These are phyloP conservation scores for Vinca minor DNA, from an alignment of 257 asterid genomes.

Conservation along the genomic window DNA sequence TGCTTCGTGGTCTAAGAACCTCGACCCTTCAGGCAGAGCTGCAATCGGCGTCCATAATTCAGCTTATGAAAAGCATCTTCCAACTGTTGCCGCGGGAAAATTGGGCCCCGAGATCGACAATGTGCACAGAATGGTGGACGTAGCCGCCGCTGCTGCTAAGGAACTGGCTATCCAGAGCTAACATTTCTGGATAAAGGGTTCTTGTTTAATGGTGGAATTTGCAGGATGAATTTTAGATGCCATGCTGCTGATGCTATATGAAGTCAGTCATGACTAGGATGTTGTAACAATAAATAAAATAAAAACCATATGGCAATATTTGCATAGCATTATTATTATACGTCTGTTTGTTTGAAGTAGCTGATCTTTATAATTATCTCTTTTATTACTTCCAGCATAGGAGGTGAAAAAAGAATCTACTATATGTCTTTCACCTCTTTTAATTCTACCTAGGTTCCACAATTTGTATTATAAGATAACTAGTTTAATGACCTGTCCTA, in stretches of 20 bases:
- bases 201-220: background rate
- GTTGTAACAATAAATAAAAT: constrained; percentile 8
- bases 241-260: constrained; percentile 14
- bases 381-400: background rate
- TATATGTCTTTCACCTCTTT: background rate
- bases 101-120: constrained; percentile 28
- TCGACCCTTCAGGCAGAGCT: constrained; percentile 93
- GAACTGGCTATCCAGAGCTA: constrained; percentile 62
- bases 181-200: background rate
- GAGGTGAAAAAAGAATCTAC: background rate
- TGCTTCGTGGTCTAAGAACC: constrained; percentile 75
- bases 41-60: constrained; percentile 85
- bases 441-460: no score
- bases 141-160: constrained; percentile 26
- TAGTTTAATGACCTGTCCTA: no score
- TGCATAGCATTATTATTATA: background rate
- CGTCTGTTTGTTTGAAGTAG: background rate
- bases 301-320: constrained; percentile 8
- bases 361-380: background rate
- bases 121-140: constrained; percentile 35
- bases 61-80: constrained; percentile 42
- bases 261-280: background rate
- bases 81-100: constrained; percentile 27
- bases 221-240: constrained; percentile 21
- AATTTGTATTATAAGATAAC: no score